These are phyloP conservation scores for Leccinellum albellum DNA, from an alignment of 768 basidiomycete genomes.

Conservation along the genomic window DNA sequence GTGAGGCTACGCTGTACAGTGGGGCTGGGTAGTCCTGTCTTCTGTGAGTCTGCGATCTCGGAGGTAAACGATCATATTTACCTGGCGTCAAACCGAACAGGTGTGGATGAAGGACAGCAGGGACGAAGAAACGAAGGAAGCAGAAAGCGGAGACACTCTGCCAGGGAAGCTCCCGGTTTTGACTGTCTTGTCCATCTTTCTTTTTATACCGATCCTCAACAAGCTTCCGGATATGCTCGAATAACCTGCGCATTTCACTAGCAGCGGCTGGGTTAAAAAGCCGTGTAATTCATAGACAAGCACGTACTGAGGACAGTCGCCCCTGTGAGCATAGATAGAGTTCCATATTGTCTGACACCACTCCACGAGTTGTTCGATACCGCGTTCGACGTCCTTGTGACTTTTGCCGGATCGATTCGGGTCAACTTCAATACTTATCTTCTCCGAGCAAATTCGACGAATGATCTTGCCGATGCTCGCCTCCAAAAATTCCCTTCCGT, in stretches of 20 bases:
- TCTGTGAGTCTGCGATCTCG: conserved; percentile 9
- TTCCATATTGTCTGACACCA: conserved; percentile 85
- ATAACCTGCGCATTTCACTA: conserved; percentile 72
- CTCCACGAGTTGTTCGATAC: conserved; percentile 62
- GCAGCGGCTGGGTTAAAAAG: conserved; percentile 4
- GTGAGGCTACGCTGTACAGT: conserved; percentile 78
- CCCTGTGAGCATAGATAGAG: conserved; percentile 69
- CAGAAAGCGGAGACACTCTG: conserved; percentile 88
- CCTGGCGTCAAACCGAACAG: conserved; percentile 76
- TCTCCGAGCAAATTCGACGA: conserved; percentile 66
- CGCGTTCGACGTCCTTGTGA: conserved; percentile 59
- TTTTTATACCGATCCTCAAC: conserved; percentile 64
- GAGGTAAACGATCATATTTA: conserved; percentile 27
- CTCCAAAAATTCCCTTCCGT: conserved; percentile 78
- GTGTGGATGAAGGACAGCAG: conserved; percentile 86
- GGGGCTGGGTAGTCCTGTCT: conserved; percentile 58
- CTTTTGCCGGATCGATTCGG: conserved; percentile 62
- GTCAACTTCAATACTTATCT: conserved; percentile 79
- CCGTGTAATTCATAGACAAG: background rate
- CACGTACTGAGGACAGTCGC: conserved; percentile 72
- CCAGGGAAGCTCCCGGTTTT: conserved; percentile 58
- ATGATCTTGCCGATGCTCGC: conserved; percentile 71
- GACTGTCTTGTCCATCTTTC: conserved; percentile 38
- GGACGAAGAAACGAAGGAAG: conserved; percentile 86
- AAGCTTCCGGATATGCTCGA: conserved; percentile 64